Evolutionary conservation across 805 yeast genomes (phyloP).

Genomic region (Yamadazyma takamatsuzukensis): DNA sequence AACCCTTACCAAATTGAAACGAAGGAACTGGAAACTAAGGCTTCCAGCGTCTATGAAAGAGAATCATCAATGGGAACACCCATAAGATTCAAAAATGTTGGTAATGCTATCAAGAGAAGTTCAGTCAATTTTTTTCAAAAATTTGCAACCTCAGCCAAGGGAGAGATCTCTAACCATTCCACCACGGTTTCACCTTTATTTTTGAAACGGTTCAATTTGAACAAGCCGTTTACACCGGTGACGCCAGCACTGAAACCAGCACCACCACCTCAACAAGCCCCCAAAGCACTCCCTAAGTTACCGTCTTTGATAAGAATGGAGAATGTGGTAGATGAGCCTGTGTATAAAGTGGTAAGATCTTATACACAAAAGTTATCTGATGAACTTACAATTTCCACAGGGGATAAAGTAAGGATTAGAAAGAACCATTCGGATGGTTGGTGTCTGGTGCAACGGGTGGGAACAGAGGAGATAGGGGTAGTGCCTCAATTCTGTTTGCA

Average conservation of each 20-base stretch:
- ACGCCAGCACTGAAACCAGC: constrained; percentile 3
- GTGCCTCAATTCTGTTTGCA: constrained; percentile 30
- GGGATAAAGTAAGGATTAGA: constrained; percentile 25
- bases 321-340: constrained; percentile 9
- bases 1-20: too few relatives aligned
- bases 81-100: constrained; percentile 5
- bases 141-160: constrained; percentile 21
- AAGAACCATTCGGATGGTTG: constrained; percentile 34
- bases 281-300: constrained; percentile 17
- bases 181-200: constrained; percentile 26
- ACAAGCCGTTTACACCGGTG: constrained; percentile 13
- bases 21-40: too few relatives aligned
- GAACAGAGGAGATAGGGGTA: constrained; percentile 21
- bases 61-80: constrained; percentile 11
- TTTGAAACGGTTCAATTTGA: constrained; percentile 30
- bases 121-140: constrained; percentile 17
- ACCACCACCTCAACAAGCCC: neutral
- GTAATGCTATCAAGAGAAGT: constrained; percentile 13
- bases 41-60: too few relatives aligned
- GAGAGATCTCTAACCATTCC: constrained; percentile 13
- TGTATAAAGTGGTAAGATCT: constrained; percentile 20
- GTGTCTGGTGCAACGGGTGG: constrained; percentile 25
- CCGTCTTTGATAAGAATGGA: constrained; percentile 11
- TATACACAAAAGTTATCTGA: constrained; percentile 29
- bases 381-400: constrained; percentile 28